Percentiles rank a stretch among this genome's conserved stretches.
These are phyloP conservation scores for Chaetomium cochliodes DNA, from an alignment of 495 filamentous ascomycete species.

Conservation along the genomic window DNA sequence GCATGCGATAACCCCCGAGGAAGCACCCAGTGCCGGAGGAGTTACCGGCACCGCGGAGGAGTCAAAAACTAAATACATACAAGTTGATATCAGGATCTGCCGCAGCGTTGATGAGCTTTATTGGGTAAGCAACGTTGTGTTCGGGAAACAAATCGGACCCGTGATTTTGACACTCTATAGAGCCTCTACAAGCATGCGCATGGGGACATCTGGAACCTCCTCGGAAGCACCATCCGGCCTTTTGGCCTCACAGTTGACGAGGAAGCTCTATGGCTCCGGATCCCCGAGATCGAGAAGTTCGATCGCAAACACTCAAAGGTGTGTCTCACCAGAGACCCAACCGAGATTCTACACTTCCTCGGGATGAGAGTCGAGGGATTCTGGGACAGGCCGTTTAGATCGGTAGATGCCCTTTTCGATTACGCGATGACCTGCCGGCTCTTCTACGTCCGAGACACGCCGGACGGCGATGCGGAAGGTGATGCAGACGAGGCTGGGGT, in stretches of 20 bases:
- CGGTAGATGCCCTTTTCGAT: slow-evolving; percentile 54
- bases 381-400: slow-evolving; percentile 50
- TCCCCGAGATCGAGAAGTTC: slow-evolving; percentile 59
- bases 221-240: slow-evolving; percentile 59
- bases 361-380: slow-evolving; percentile 47
- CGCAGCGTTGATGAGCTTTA: slow-evolving; percentile 40
- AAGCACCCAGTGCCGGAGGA: neutral
- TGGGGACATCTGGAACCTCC: slow-evolving; percentile 64
- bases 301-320: slow-evolving; percentile 56
- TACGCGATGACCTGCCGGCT: slow-evolving; percentile 54
- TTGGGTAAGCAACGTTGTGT: slow-evolving; percentile 45
- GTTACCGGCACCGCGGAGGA: slow-evolving; percentile 19
- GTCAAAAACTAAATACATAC: slow-evolving; percentile 45
- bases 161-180: slow-evolving; percentile 13
- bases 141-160: neutral
- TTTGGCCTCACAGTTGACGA: slow-evolving; percentile 64
- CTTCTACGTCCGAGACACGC: slow-evolving; percentile 45
- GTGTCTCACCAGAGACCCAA: slow-evolving; percentile 55
- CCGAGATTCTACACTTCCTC: slow-evolving; percentile 56
- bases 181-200: slow-evolving; percentile 60
- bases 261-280: slow-evolving; percentile 56
- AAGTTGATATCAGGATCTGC: slow-evolving; percentile 64
- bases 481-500: slow-evolving; percentile 24
- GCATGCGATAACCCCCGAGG: neutral
- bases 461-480: slow-evolving; percentile 15